Evolutionary conservation across 257 asterid genomes (phyloP).

Genomic region (Solanum dulcamara): DNA sequence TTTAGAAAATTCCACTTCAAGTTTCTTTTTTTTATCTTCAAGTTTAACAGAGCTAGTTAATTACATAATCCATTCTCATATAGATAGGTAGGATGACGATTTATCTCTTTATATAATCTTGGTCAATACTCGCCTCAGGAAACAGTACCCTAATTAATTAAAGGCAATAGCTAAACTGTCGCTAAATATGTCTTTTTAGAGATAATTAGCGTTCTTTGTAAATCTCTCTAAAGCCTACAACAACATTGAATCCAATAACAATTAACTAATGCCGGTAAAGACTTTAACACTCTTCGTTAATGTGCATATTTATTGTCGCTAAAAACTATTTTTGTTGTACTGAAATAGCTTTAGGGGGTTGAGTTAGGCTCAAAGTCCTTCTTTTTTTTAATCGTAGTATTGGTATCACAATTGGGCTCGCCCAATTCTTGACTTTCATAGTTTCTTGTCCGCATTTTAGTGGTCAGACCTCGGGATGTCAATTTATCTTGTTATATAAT

Average conservation of each 20-base stretch:
- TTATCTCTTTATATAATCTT: neutral
- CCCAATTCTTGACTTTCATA: neutral
- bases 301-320: too few relatives aligned
- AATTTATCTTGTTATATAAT: neutral
- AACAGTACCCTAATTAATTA: too few relatives aligned
- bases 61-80: neutral
- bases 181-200: too few relatives aligned
- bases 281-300: too few relatives aligned
- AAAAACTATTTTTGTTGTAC: too few relatives aligned
- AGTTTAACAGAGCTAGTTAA: neutral
- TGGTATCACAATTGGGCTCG: neutral
- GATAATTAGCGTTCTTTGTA: too few relatives aligned
- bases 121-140: neutral
- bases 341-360: neutral
- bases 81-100: neutral
- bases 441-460: neutral
- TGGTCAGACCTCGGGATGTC: neutral
- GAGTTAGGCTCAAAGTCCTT: neutral
- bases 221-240: too few relatives aligned
- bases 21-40: too few relatives aligned
- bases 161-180: too few relatives aligned
- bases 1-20: neutral
- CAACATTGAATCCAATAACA: too few relatives aligned
- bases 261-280: too few relatives aligned
- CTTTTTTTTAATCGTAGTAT: neutral